Evolutionary conservation across 1,284 basidiomycete genomes (phyloP).

Genomic region (Moniliella sp.): DNA sequence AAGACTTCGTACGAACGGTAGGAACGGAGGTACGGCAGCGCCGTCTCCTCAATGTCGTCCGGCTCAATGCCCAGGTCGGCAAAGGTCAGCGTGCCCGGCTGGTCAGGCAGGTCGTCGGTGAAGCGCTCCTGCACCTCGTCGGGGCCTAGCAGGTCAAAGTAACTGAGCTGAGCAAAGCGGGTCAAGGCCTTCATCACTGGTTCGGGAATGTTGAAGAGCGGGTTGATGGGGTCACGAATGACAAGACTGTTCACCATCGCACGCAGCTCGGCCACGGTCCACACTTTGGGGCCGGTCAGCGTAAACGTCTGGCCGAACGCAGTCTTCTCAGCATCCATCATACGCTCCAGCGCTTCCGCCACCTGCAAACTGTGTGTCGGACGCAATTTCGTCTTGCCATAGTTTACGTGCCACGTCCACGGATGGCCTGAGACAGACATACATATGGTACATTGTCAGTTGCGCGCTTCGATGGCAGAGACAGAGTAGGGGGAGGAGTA

Average conservation of each 20-base stretch:
- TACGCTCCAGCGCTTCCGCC: slow-evolving; percentile 64
- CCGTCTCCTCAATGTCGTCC: slow-evolving; percentile 66
- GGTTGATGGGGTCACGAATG: slow-evolving; percentile 43
- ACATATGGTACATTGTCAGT: background rate
- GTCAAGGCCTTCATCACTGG: slow-evolving; percentile 48
- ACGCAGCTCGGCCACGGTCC: slow-evolving; percentile 65
- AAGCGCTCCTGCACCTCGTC: slow-evolving; percentile 76
- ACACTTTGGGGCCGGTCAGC: slow-evolving; percentile 68
- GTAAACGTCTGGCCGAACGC: slow-evolving; percentile 49
- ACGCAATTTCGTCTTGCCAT: slow-evolving; percentile 60
- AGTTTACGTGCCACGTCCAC: slow-evolving; percentile 82
- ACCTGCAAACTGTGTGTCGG: slow-evolving; percentile 87
- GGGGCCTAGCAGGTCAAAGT: slow-evolving; percentile 80
- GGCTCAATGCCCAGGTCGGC: slow-evolving; percentile 45
- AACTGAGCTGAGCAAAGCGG: slow-evolving; percentile 48
- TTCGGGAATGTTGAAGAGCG: slow-evolving; percentile 56
- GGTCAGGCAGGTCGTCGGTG: slow-evolving; percentile 48
- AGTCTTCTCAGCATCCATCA: slow-evolving; percentile 46
- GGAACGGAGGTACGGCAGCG: slow-evolving; percentile 70
- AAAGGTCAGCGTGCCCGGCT: slow-evolving; percentile 38
- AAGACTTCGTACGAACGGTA: slow-evolving; percentile 50
- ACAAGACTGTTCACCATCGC: slow-evolving; percentile 62
- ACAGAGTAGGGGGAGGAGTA: background rate
- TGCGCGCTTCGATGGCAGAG: background rate
- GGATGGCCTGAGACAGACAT: slow-evolving; percentile 48